phyloP scores from a whole-genome alignment of 2,329 filamentous ascomycete genomes.

The Talaromyces pinophilus region DNA sequence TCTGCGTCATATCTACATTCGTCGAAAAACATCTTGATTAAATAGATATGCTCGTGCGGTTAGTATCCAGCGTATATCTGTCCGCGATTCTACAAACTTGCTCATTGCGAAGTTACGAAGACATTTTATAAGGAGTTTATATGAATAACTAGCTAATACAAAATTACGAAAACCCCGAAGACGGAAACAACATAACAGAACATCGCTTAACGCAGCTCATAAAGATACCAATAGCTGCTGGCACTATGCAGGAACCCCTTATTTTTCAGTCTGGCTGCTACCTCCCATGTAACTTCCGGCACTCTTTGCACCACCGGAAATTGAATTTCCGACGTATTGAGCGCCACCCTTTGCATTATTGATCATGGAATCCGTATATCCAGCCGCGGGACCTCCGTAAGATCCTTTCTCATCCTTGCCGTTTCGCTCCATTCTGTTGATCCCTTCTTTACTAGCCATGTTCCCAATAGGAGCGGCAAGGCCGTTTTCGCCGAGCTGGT shows the following conservation, averaged over 20 bases:
- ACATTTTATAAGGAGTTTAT: background rate
- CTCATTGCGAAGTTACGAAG: background rate
- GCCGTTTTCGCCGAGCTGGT: slow-evolving; percentile 55
- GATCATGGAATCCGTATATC: slow-evolving; percentile 24
- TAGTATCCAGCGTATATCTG: background rate
- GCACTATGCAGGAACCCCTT: background rate
- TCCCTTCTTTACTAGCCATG: slow-evolving; percentile 52
- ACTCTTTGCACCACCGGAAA: slow-evolving; percentile 24
- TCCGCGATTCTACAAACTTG: background rate
- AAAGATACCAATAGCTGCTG: no score
- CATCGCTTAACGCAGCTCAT: background rate
- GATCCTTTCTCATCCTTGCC: slow-evolving; percentile 57
- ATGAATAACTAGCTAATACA: background rate
- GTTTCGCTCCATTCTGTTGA: slow-evolving; percentile 55
- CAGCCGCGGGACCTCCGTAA: slow-evolving; percentile 32
- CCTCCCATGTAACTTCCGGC: slow-evolving; percentile 14
- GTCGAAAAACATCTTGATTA: background rate
- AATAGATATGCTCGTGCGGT: background rate
- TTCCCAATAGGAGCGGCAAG: slow-evolving; percentile 55
- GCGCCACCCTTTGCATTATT: slow-evolving; percentile 21
- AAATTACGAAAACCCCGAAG: background rate
- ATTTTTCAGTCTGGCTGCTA: background rate
- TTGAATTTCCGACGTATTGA: slow-evolving; percentile 24
- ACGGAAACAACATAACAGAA: background rate
- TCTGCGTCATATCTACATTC: background rate